Base-by-base conservation (phyloP, 2,329 filamentous ascomycete genomes). In the Lachnellula subtilissima region DNA sequence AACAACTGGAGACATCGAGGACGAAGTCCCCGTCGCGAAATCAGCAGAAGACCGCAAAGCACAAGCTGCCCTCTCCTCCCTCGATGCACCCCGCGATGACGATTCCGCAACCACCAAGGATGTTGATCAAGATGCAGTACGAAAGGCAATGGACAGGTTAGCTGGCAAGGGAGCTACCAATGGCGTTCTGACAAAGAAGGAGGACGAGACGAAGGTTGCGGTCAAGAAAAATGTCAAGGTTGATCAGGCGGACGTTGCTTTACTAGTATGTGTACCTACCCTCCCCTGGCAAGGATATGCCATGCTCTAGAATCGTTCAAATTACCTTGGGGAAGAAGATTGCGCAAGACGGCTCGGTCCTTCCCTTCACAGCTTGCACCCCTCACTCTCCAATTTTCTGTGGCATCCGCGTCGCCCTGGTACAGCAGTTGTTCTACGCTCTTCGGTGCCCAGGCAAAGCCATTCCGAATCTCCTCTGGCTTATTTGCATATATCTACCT, bases 41-140 rank as follows among this genome's bases (percentile, higher is more conserved):
- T 83, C 81, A 43, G 87, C 87, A 67, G 87, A 91, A 72, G 87
- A 90, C 74, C 85, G 87, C 72, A 90, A 90, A 73, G 86, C 87
- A 47, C 86, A 86, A 42, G 85, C 85, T 6, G 88, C 88, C 32
- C 82, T 91, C 57, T 87, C 86, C 48, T 82, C 80, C 59, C 84
- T 92, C 63, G 87, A 90, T 69, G 56, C 60, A 5, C 71, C 75
- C 45, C 70, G 73, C 39, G 76, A 75, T 56, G 77, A 78, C 48
- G 77, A 80, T 32, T 74, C 78, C 46, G 66, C 70, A 36, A 67
- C 72, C 17, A 67, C 73, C 2, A 72, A 75, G 48, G 78, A 80
- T 66, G 79, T 82, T 60, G 76, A 85, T 60, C 82, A 88, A 63
- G 87, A 91, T 70, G 88, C 88, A 61, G 79, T 88, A 51, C 83